Conservation (phyloP, 129 eudicot genomes). For the Lonicera japonica region DNA sequence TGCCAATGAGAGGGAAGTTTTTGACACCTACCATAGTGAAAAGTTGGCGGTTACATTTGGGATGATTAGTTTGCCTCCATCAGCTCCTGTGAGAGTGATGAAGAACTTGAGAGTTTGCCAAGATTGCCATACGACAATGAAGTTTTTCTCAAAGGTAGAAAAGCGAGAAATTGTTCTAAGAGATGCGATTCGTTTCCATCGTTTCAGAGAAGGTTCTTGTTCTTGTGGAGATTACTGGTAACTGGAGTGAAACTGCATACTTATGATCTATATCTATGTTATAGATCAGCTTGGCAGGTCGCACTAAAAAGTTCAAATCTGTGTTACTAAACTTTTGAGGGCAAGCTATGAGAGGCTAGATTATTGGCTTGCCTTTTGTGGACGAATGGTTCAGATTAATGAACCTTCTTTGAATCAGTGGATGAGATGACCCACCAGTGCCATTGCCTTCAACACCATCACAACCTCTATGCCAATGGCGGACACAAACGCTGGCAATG, state of each 20-base stretch:
- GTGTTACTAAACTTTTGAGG: no score
- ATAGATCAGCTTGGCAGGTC: no score
- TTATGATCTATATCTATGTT: no score
- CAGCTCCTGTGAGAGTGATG: constrained; percentile 43
- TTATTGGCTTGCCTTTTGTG: no score
- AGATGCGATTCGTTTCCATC: constrained; percentile 42
- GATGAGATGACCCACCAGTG: no score
- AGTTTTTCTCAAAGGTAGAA: constrained; percentile 31
- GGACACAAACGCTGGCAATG: no score
- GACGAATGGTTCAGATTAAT: no score
- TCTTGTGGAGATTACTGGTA: constrained; percentile 45
- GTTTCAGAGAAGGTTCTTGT: constrained; percentile 42
- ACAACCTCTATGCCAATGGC: no score
- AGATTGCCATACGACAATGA: constrained; percentile 40
- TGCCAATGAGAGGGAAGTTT: constrained; percentile 1
- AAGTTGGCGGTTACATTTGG: constrained; percentile 37
- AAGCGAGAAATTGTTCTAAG: constrained; percentile 34
- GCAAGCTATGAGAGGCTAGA: no score
- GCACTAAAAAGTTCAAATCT: no score
- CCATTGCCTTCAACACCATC: no score
- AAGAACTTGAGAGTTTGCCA: constrained; percentile 43
- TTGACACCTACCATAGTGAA: constrained; percentile 33
- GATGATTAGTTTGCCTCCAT: constrained; percentile 27
- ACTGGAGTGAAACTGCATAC: constrained; percentile 1
- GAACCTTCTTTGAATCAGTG: no score